A percentile compares a stretch with the other conserved stretches of the same genome.
These are phyloP conservation scores for Penicillium crystallinum DNA, from an alignment of 495 filamentous ascomycete species.

Conservation along the genomic window DNA sequence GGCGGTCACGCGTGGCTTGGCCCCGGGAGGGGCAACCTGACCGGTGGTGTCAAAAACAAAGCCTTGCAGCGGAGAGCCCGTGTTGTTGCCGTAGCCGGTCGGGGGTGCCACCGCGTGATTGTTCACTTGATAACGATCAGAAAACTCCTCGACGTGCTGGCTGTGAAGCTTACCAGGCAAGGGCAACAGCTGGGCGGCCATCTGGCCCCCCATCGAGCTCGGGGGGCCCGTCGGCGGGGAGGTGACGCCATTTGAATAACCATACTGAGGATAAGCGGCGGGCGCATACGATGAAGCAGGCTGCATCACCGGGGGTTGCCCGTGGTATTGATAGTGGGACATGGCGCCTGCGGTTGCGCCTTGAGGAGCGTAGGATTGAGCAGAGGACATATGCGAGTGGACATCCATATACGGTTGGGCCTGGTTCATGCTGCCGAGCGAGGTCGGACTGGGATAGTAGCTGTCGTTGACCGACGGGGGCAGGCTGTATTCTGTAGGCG, in stretches of 20 bases:
- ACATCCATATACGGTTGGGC: constrained; percentile 79
- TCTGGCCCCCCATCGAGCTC: constrained; percentile 57
- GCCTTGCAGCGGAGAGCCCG: constrained; percentile 49
- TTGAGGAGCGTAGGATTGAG: constrained; percentile 73
- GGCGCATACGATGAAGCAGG: constrained; percentile 72
- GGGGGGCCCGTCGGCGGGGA: constrained; percentile 68
- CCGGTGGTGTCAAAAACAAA: constrained; percentile 74
- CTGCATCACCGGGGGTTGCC: constrained; percentile 76
- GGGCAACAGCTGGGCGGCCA: constrained; percentile 57
- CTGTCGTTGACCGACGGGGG: constrained; percentile 29
- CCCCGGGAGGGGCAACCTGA: constrained; percentile 90
- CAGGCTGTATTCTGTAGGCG: constrained; percentile 27
- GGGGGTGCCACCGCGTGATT: constrained; percentile 42
- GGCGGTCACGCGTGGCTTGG: constrained; percentile 96
- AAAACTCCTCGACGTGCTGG: not conserved
- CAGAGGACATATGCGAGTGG: constrained; percentile 76
- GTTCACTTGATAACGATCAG: constrained; percentile 28
- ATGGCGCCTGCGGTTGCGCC: constrained; percentile 73
- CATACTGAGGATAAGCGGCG: constrained; percentile 64
- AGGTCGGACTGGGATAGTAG: constrained; percentile 35
- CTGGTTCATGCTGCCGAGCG: constrained; percentile 78
- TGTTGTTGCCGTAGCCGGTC: constrained; percentile 45
- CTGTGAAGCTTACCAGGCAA: constrained; percentile 52
- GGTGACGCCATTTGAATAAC: constrained; percentile 67
- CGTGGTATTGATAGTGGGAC: constrained; percentile 64